A percentile compares a stretch with the other conserved stretches of the same genome.
Conservation (phyloP, 257 asterid species). For the Fraxinus excelsior region DNA sequence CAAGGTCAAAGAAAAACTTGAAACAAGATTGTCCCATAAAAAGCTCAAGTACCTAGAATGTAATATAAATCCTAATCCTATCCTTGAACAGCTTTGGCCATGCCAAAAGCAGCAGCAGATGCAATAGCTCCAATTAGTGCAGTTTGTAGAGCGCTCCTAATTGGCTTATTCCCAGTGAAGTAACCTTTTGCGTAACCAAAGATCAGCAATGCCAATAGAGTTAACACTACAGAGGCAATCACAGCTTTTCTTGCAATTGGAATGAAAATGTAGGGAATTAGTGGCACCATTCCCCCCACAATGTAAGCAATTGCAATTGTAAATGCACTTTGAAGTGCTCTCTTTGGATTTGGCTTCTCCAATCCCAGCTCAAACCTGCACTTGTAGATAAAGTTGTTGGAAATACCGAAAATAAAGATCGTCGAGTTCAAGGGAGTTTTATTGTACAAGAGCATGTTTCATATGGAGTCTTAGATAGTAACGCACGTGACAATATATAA, state of each 20-base stretch:
- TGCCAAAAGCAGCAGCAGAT: slow-evolving; percentile 93
- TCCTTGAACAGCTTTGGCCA: slow-evolving; percentile 81
- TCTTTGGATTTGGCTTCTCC: slow-evolving; percentile 93
- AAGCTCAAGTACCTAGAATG: not conserved
- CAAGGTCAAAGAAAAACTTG: not conserved
- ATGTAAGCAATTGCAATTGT: slow-evolving; percentile 80
- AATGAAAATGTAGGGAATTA: slow-evolving; percentile 76
- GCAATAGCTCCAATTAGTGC: slow-evolving; percentile 93
- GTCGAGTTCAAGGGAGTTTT: not conserved
- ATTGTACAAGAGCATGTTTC: not conserved
- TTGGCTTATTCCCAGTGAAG: slow-evolving; percentile 74
- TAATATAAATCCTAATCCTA: slow-evolving; percentile 17
- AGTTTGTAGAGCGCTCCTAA: slow-evolving; percentile 72
- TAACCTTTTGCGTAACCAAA: slow-evolving; percentile 88
- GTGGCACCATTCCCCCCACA: slow-evolving; percentile 86
- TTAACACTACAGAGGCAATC: slow-evolving; percentile 58
- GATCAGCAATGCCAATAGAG: slow-evolving; percentile 66
- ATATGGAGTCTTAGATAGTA: too few species aligned
- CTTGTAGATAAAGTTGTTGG: not conserved
- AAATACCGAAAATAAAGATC: too few species aligned
- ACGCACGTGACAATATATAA: not conserved
- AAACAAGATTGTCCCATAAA: not conserved
- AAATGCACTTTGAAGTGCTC: slow-evolving; percentile 84
- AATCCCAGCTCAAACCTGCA: slow-evolving; percentile 90
- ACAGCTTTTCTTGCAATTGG: slow-evolving; percentile 61